Percentiles rank a stretch among this genome's conserved stretches.
These are phyloP conservation scores for Irpex rosettiformis DNA, from an alignment of 1,284 basidiomycete species.

Conservation along the genomic window DNA sequence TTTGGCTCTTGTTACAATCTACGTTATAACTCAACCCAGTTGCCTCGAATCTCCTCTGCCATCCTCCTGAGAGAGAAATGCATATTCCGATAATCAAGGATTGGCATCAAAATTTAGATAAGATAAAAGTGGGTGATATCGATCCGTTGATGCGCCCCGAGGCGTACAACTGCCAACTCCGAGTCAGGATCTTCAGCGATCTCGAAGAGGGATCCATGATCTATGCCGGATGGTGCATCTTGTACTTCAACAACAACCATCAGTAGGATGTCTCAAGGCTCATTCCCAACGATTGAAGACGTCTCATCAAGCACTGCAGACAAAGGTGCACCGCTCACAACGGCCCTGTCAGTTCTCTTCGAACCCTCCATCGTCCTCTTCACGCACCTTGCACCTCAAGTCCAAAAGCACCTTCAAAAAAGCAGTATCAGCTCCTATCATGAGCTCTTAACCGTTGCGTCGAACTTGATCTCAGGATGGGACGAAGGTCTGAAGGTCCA, in stretches of 20 bases:
- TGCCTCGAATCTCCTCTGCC: too few species aligned
- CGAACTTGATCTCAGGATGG: slow-evolving; percentile 56
- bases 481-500: slow-evolving; percentile 50
- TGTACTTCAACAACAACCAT: neutral
- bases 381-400: slow-evolving; percentile 52
- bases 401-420: slow-evolving; percentile 32
- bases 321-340: slow-evolving; percentile 31
- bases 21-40: too few species aligned
- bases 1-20: too few species aligned
- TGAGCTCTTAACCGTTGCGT: slow-evolving; percentile 59
- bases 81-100: too few species aligned
- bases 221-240: neutral
- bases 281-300: slow-evolving; percentile 33
- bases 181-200: too few species aligned
- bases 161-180: too few species aligned
- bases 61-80: too few species aligned
- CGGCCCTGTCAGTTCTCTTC: slow-evolving; percentile 56
- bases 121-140: too few species aligned
- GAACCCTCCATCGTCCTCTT: slow-evolving; percentile 66
- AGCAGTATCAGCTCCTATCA: slow-evolving; percentile 40
- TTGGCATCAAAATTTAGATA: too few species aligned
- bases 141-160: too few species aligned
- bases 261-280: slow-evolving; percentile 25
- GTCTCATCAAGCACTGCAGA: slow-evolving; percentile 24
- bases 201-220: too few species aligned